Evolutionary conservation across 2,329 filamentous ascomycete genomes (phyloP).

Genomic region (Fusarium robinianum): DNA sequence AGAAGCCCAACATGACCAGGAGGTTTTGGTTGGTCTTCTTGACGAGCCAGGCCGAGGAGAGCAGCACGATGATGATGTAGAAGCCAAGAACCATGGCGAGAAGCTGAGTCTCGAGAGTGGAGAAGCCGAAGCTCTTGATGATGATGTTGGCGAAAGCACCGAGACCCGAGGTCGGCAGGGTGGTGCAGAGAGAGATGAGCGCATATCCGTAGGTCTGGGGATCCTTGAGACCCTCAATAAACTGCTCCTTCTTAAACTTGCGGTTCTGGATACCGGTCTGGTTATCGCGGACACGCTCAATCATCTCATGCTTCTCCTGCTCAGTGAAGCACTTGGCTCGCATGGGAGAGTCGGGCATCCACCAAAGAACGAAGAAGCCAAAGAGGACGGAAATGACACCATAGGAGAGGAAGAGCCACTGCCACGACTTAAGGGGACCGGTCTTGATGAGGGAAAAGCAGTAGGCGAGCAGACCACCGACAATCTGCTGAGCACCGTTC

Average conservation of each 20-base stretch:
- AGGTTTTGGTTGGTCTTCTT: constrained; percentile 72
- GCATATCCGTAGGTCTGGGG: constrained; percentile 69
- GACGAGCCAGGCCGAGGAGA: constrained; percentile 68
- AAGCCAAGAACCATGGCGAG: constrained; percentile 75
- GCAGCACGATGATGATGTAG: constrained; percentile 72
- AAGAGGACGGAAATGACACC: constrained; percentile 66
- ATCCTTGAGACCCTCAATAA: constrained; percentile 59
- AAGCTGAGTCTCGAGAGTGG: constrained; percentile 68
- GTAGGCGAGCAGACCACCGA: constrained; percentile 71
- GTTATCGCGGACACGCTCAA: constrained; percentile 63
- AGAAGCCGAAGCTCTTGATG: constrained; percentile 69
- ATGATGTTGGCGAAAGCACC: constrained; percentile 77
- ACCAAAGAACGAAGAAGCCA: constrained; percentile 64
- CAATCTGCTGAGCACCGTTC: constrained; percentile 74
- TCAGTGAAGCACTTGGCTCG: constrained; percentile 70
- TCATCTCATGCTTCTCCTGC: constrained; percentile 65
- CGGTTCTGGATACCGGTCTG: constrained; percentile 65
- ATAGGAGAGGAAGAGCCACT: constrained; percentile 69
- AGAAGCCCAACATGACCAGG: constrained; percentile 66
- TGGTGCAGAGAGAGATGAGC: constrained; percentile 70
- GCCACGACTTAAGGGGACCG: constrained; percentile 65
- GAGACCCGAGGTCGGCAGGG: constrained; percentile 71
- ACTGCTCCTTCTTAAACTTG: constrained; percentile 51
- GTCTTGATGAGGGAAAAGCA: constrained; percentile 59
- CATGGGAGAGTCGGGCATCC: constrained; percentile 72